Percentiles rank a stretch among this genome's conserved stretches.
These are phyloP conservation scores for Tranzscheliella williamsii DNA, from an alignment of 1,284 basidiomycete genomes.

Conservation along the genomic window DNA sequence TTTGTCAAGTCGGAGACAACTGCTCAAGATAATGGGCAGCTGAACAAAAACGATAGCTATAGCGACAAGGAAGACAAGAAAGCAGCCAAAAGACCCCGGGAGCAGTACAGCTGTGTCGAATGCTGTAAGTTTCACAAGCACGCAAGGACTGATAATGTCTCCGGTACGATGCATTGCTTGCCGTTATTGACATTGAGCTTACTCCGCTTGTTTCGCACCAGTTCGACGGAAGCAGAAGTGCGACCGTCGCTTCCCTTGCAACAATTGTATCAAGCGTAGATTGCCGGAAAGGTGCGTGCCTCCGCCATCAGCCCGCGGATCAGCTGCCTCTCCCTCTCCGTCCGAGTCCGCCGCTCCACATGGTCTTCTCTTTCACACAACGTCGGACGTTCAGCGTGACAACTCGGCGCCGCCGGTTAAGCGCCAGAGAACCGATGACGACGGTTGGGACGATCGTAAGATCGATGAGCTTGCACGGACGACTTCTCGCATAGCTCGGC, in stretches of 20 bases:
- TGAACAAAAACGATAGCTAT: constrained; percentile 4
- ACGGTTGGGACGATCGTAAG: constrained; percentile 30
- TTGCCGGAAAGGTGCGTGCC: constrained; percentile 38
- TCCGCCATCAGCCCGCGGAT: constrained; percentile 21
- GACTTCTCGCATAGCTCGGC: constrained; percentile 23
- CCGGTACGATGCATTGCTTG: too few species aligned
- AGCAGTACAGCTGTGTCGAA: constrained; percentile 42
- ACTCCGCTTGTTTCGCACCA: constrained; percentile 2
- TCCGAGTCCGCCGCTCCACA: constrained; percentile 15
- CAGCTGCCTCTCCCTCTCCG: constrained; percentile 6
- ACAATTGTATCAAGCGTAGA: constrained; percentile 43
- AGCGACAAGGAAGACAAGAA: constrained; percentile 31
- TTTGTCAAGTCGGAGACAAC: too few species aligned
- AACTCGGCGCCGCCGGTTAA: constrained; percentile 7
- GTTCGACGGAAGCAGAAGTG: constrained; percentile 46
- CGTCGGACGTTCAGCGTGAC: constrained; percentile 13
- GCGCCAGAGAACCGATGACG: constrained; percentile 11
- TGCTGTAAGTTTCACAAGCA: constrained; percentile 20
- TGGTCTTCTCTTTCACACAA: constrained; percentile 13
- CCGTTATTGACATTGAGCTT: too few species aligned
- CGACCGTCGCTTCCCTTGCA: constrained; percentile 42
- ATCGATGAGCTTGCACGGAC: constrained; percentile 32
- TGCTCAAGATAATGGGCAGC: too few species aligned
- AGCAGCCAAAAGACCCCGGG: constrained; percentile 23
- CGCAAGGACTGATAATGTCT: background rate